Percentiles rank a stretch among this genome's conserved stretches.
Conservation (phyloP, 2,329 filamentous ascomycete species). For the Penicillium crustosum region DNA sequence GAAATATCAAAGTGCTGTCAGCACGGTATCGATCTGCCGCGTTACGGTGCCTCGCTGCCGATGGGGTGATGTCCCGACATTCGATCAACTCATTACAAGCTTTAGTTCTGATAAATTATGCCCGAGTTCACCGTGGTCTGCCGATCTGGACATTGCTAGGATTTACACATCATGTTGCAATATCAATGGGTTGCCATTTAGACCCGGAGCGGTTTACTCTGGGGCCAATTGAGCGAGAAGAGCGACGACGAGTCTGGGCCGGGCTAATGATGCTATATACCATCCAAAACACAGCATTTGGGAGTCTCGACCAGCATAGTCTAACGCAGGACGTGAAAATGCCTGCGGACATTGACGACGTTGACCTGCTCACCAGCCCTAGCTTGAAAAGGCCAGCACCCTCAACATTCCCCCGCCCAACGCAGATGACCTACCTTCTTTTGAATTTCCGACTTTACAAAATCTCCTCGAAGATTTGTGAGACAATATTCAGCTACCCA, state of each 20-base stretch:
- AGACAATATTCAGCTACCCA: conserved; percentile 33
- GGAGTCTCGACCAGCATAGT: conserved; percentile 34
- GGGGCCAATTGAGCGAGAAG: conserved; percentile 38
- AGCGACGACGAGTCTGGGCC: conserved; percentile 42
- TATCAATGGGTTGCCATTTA: conserved; percentile 45
- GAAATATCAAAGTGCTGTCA: conserved; percentile 39
- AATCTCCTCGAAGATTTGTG: conserved; percentile 39
- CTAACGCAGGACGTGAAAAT: conserved; percentile 33
- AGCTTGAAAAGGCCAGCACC: conserved; percentile 7
- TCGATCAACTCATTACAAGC: conserved; percentile 44
- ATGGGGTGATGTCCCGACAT: conserved; percentile 41
- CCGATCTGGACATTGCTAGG: conserved; percentile 43
- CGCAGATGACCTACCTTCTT: conserved; percentile 46
- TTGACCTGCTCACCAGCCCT: conserved; percentile 33
- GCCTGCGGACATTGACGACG: conserved; percentile 40
- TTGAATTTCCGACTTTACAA: conserved; percentile 40
- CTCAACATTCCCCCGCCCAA: conserved; percentile 30
- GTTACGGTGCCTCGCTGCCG: conserved; percentile 41
- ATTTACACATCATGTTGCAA: conserved; percentile 42
- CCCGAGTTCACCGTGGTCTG: conserved; percentile 37
- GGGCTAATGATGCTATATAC: conserved; percentile 44
- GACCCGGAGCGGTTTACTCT: conserved; percentile 41
- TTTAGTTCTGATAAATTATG: conserved; percentile 43
- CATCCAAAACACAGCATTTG: conserved; percentile 39
- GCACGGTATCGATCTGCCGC: conserved; percentile 40